Percentiles rank a stretch among this genome's conserved stretches.
Evolutionary conservation across 73 alveolate species (phyloP).

Genomic region (Vitrella brassicaformis): DNA sequence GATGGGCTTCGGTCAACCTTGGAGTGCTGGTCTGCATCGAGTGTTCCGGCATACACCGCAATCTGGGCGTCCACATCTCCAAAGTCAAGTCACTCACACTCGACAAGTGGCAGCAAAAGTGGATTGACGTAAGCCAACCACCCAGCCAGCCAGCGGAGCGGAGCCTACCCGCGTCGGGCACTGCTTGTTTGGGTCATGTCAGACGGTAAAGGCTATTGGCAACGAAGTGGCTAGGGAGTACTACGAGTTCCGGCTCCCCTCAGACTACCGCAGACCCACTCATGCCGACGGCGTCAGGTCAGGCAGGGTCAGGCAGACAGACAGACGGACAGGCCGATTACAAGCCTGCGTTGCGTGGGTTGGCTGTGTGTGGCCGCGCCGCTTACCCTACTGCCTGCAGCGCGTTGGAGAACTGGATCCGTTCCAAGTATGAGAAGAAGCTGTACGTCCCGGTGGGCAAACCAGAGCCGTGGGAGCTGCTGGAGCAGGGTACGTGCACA

Average conservation of each 20-base stretch:
- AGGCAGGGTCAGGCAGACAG: no score
- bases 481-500: background rate
- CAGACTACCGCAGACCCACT: background rate
- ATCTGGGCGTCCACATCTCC: constrained; percentile 63
- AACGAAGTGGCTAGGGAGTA: background rate
- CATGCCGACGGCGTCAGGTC: background rate
- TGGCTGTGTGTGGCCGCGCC: no score
- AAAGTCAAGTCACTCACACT: constrained; percentile 61
- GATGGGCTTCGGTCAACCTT: constrained; percentile 43
- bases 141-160: no score
- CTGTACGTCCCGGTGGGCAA: background rate
- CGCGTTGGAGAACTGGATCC: constrained; percentile 15
- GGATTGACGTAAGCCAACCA: constrained; percentile 13
- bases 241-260: background rate
- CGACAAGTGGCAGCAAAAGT: constrained; percentile 49
- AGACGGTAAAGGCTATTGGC: background rate
- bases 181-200: no score
- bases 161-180: no score
- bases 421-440: constrained; percentile 30
- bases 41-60: constrained; percentile 74
- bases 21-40: constrained; percentile 72
- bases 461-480: background rate
- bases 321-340: no score
- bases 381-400: no score
- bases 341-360: no score